Evolutionary conservation across 2,329 filamentous ascomycete genomes (phyloP), one percentile per base, ranked within the genome.

Genomic region (Fusarium sp.): DNA sequence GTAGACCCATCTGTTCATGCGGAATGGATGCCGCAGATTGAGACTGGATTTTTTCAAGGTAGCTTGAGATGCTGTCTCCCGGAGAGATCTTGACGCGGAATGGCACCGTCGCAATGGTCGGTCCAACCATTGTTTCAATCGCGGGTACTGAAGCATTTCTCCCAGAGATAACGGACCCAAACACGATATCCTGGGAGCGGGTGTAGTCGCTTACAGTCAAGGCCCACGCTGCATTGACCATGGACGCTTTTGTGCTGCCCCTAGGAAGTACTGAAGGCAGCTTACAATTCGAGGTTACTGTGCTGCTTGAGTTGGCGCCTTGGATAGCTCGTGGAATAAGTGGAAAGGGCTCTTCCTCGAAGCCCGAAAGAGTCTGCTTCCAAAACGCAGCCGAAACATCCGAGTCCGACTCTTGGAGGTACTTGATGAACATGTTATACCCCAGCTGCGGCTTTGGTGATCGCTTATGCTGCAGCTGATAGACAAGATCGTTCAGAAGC

Each of bases 21-120:
- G 26, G n/a, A 8, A 45, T 45, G 6, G 43, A 15, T 2, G 26
- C 24, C 17, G 24, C 24, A 12, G 21, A 14, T 20, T 45, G 24
- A 19, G 9, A n/a, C 10, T 28, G 42, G 23, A 45, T n/a, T 15
- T 30, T 20, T 10, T 45, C 42, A 6, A 45, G 43, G n/a, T 28
- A 28, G 17, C 12, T 19, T 3, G 43, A 20, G n/a, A 45, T n/a
- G 8, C 9, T 45, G 8, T 45, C 24, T 4, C 14, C n/a, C 15
- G 24, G 17, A 15, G 11, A 28, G 11, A 45, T 19, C n/a, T 45
- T n/a, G 8, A 74, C 39, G 0, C 70, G 60, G 2, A 76, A 32
- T 8, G 75, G 75, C 1, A 77, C 65, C 1, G 73, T 74, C 2
- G 72, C 78, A 42, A 83, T 80, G 52, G 81, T 73, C 6, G 75